Evolutionary conservation across 169 alveolate genomes (phyloP), one percentile per base, ranked within the genome.

Genomic region (Eimeria praecox): DNA sequence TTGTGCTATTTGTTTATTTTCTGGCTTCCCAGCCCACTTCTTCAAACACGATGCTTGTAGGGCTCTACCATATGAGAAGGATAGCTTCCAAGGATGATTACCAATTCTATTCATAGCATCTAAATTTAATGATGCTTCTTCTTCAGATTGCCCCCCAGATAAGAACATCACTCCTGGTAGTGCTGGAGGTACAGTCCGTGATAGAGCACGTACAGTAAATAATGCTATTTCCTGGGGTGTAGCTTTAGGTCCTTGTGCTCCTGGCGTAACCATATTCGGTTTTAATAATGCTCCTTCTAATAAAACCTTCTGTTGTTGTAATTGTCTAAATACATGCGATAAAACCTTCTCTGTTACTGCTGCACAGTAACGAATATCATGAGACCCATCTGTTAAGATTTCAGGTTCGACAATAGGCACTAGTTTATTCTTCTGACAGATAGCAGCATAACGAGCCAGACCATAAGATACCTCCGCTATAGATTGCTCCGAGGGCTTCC

Each of bases 351-450:
- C 97, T 9, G 99, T 98, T 73, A 98, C 99, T 66, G 97, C 98
- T 42, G 99, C 99, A 95, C 99, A 98, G 73, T 97, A 99, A 92
- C 99, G 99, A 91, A 99, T 99, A 90, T 98, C 96, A 97, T 99
- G 99, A 88, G 97, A 96, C 24, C 99, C 99, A 95, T 99, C 99
- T 52, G 99, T 97, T 77, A 99, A 97, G 64, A 99, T 98, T 97
- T 99, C 99, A 59, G 99, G 99, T 97, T 99, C 99, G 52, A 99
- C 99, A 38, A 99, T 99, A 46, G 99, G 99, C 56, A 99, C 99
- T 54, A 99, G 97, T 35, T 99, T 99, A 96, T 99, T 99, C 86
- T 98, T 99, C 97, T 99, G 99, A 97, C 99, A 99, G 69, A 99
- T 90, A 9, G 94, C 94, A 18, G 99, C 99, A 96, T 99, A 99